These are phyloP conservation scores for Euptelea pleiosperma DNA, from an alignment of 164 flowering plant genomes.

Conservation along the genomic window DNA sequence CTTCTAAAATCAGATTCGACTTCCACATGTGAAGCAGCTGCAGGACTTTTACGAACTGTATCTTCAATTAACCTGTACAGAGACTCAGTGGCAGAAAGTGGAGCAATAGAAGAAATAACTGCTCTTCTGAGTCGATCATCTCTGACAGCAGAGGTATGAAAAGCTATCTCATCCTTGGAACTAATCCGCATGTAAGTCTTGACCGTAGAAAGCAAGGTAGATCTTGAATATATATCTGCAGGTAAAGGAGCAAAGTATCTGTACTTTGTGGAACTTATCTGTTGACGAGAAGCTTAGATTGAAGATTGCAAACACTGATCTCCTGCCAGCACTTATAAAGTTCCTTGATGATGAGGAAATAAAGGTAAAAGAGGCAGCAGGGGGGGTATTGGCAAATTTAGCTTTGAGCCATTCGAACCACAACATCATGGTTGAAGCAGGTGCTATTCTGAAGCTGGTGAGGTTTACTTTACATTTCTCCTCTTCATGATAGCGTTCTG, in stretches of 20 bases:
- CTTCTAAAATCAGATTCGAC: slow-evolving; percentile 69
- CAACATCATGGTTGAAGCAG: slow-evolving; percentile 70
- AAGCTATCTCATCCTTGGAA: slow-evolving; percentile 9
- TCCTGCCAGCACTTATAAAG: slow-evolving; percentile 56
- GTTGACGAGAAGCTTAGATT: slow-evolving; percentile 60
- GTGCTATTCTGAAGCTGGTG: slow-evolving; percentile 82
- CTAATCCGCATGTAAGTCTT: slow-evolving; percentile 4
- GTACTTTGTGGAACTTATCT: slow-evolving; percentile 80
- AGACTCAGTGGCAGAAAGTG: slow-evolving; percentile 63
- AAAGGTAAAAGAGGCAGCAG: slow-evolving; percentile 73
- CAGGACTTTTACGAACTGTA: slow-evolving; percentile 65
- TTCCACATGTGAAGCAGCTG: slow-evolving; percentile 80
- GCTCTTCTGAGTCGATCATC: slow-evolving; percentile 54
- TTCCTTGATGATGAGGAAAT: slow-evolving; percentile 61
- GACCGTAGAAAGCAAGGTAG: slow-evolving; percentile 4
- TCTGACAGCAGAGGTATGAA: slow-evolving; percentile 51
- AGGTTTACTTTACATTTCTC: slow-evolving; percentile 28
- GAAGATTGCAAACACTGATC: slow-evolving; percentile 53
- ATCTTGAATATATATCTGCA: slow-evolving; percentile 29
- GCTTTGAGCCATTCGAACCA: slow-evolving; percentile 57
- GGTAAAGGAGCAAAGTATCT: slow-evolving; percentile 80
- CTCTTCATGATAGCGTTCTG: not conserved
- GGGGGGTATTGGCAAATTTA: slow-evolving; percentile 78
- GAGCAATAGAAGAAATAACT: slow-evolving; percentile 76
- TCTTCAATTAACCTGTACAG: slow-evolving; percentile 58